Evolutionary conservation across 2,329 filamentous ascomycete species (phyloP).

Genomic region (Fusarium bulbicola): DNA sequence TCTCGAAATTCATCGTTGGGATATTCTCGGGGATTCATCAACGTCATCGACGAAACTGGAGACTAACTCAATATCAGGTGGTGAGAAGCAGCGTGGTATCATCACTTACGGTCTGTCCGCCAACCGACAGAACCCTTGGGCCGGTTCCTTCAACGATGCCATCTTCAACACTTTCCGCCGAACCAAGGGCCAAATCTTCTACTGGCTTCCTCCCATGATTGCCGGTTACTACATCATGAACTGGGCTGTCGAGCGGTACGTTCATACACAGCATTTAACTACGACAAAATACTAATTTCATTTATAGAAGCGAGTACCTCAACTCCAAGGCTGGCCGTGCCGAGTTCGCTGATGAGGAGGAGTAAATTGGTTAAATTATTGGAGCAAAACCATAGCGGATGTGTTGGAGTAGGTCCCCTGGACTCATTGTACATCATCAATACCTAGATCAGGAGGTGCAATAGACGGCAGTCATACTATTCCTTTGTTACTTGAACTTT

Average conservation of each 20-base stretch:
- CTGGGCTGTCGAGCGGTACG: constrained; percentile 92
- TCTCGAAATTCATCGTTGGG: background rate
- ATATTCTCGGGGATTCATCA: background rate
- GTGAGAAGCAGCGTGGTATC: constrained; percentile 70
- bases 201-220: constrained; percentile 82
- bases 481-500: constrained; percentile 27
- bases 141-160: constrained; percentile 79
- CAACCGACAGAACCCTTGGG: constrained; percentile 90
- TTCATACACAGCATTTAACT: background rate
- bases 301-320: constrained; percentile 76
- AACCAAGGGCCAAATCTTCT: constrained; percentile 86
- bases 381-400: constrained; percentile 22
- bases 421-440: constrained; percentile 53
- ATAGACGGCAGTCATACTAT: constrained; percentile 48
- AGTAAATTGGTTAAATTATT: constrained; percentile 46
- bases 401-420: constrained; percentile 46
- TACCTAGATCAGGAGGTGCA: constrained; percentile 50
- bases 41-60: background rate
- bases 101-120: constrained; percentile 78
- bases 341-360: constrained; percentile 58
- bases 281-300: constrained; percentile 12
- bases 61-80: constrained; percentile 55
- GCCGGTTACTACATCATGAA: constrained; percentile 83
- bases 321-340: constrained; percentile 80
- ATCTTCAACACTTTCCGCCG: constrained; percentile 97